Evolutionary conservation across 768 basidiomycete species (phyloP), one percentile per base, ranked within the genome.

Genomic region (Exsudoporus frostii): DNA sequence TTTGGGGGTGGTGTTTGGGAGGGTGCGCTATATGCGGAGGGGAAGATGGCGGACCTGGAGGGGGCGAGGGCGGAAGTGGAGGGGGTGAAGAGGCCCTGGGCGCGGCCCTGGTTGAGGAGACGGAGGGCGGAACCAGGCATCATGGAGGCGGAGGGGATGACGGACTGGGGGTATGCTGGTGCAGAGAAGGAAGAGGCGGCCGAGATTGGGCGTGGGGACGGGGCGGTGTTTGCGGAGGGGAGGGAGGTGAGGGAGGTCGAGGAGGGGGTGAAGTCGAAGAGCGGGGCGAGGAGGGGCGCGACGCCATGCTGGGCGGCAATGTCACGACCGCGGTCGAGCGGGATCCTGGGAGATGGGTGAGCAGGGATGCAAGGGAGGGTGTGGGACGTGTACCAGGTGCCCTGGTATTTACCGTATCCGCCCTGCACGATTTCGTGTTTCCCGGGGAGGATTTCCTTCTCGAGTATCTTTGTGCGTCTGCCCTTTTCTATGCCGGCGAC

Each of bases 401-500:
- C 97, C 71, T 99, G 97, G 69, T 98, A 99, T 75, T 98, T 96
- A 24, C 97, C 97, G 68, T 98, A 98, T 29, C 97, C 97, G 36
- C 97, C 97, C 71, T 98, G 97, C 6, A 99, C 92, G 69, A 98
- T 98, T 72, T 99, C 96, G 71, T 97, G 92, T 71, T 89, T 88
- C 43, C 93, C 94, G 51, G 90, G 89, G 39, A 95, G 80, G 57
- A 99, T 92, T 74, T 99, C 96, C 71, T 95, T 97, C 79, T 98
- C 90, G 14, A 92, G 76, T 49, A 98, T 97, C 81, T 98, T 98
- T 15, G 96, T 98, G 37, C 97, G 81, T 40, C 88, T 83, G 1
- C 94, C 94, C 72, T 99, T 99, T 76, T 96, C 93, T 56, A 98
- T 90, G 38, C 97, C 97, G 7, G 96, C 95, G 36, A 99, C 96